Conservation (phyloP, 148 eudicot genomes). For the Dysphania ambrosioides region DNA sequence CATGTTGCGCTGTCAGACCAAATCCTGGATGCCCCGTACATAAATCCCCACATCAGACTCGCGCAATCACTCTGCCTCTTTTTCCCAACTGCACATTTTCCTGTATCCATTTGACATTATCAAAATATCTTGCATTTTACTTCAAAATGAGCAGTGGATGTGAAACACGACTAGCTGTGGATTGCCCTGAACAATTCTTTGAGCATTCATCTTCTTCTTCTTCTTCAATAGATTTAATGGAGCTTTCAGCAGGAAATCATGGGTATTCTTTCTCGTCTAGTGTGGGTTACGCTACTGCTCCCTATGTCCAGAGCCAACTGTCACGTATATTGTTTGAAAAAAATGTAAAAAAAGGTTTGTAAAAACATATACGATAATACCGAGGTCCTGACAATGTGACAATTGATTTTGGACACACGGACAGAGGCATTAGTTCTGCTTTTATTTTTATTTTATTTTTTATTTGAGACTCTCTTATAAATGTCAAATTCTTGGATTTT, state of each 20-base stretch:
- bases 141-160: conserved; percentile 22
- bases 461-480: not conserved
- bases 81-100: not conserved
- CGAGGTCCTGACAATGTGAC: not conserved
- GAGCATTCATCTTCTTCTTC: conserved; percentile 1
- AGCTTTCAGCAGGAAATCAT: conserved; percentile 21
- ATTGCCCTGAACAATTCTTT: conserved; percentile 4
- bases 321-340: not conserved
- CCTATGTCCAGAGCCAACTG: too few relatives aligned
- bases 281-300: too few relatives aligned
- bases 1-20: not conserved
- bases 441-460: too few relatives aligned
- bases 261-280: conserved; percentile 26
- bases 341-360: too few relatives aligned
- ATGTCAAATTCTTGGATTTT: not conserved
- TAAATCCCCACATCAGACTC: not conserved
- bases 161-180: conserved; percentile 13
- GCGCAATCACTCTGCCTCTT: not conserved
- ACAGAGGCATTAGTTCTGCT: too few relatives aligned
- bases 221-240: not conserved
- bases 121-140: not conserved
- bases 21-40: not conserved
- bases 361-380: too few relatives aligned
- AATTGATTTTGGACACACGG: not conserved
- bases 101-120: not conserved